A percentile compares a stretch with the other conserved stretches of the same genome.
phyloP scores from a whole-genome alignment of 352 stramenopile species.

The Phytophthora cryptogea region DNA sequence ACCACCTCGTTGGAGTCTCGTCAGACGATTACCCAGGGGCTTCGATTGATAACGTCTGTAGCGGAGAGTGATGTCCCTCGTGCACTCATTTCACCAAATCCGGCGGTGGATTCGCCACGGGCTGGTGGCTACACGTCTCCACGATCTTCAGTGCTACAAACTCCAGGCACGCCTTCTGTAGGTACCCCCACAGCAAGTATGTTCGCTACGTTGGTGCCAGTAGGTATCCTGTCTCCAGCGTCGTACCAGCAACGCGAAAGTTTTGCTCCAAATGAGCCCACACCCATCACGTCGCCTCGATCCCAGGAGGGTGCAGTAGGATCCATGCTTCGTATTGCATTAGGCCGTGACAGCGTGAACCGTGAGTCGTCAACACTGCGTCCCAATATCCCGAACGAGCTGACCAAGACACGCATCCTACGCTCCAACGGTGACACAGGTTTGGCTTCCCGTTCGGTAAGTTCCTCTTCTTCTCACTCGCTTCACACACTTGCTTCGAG shows the following conservation, averaged over 20 bases:
- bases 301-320: constrained; percentile 47
- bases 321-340: constrained; percentile 73
- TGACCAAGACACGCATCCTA: constrained; percentile 42
- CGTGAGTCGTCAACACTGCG: constrained; percentile 52
- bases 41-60: constrained; percentile 85
- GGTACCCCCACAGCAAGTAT: constrained; percentile 53
- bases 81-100: constrained; percentile 85
- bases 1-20: constrained; percentile 32
- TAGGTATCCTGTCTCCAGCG: constrained; percentile 67
- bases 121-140: constrained; percentile 78
- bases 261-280: constrained; percentile 38
- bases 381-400: constrained; percentile 32
- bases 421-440: constrained; percentile 31
- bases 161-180: constrained; percentile 69
- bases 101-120: constrained; percentile 82
- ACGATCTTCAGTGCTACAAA: constrained; percentile 71
- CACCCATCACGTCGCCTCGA: constrained; percentile 18
- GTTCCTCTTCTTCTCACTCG: constrained; percentile 1
- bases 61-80: constrained; percentile 80
- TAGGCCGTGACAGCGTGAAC: constrained; percentile 74
- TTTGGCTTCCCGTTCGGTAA: constrained; percentile 20
- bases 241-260: constrained; percentile 86
- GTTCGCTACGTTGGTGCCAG: constrained; percentile 51
- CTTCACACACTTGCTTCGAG: background rate
- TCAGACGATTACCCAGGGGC: constrained; percentile 56